Evolutionary conservation across 257 asterid genomes (phyloP).

Genomic region (Schizonepeta tenuifolia): DNA sequence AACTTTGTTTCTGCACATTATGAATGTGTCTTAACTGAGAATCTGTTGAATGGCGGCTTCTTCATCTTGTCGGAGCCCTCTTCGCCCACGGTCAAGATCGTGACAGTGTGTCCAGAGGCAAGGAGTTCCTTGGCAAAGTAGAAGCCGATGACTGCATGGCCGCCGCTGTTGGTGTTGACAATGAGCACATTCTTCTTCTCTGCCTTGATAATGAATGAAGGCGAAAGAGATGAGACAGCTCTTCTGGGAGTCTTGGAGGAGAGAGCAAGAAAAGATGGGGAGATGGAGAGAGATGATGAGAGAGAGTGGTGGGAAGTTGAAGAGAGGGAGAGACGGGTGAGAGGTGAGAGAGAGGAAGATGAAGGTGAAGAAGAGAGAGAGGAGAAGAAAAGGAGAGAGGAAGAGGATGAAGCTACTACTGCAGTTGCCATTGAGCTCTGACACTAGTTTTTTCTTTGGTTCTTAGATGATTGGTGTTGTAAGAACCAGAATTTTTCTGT

Average conservation of each 20-base stretch:
- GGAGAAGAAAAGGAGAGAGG: constrained; percentile 48
- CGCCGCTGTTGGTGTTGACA: constrained; percentile 89
- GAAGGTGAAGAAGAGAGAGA: constrained; percentile 47
- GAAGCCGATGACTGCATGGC: constrained; percentile 92
- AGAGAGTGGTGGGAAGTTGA: constrained; percentile 42
- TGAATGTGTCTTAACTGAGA: constrained; percentile 57
- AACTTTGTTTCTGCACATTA: not conserved
- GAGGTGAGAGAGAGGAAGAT: constrained; percentile 47
- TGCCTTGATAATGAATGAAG: constrained; percentile 56
- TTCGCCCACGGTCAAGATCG: constrained; percentile 82
- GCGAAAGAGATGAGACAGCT: constrained; percentile 28
- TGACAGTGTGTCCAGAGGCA: constrained; percentile 74
- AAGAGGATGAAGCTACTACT: constrained; percentile 52
- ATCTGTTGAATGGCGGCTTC: constrained; percentile 95
- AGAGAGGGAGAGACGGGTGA: constrained; percentile 46
- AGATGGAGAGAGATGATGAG: constrained; percentile 61
- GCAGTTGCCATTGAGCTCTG: constrained; percentile 67
- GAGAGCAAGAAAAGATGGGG: constrained; percentile 49
- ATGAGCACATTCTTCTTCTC: constrained; percentile 87
- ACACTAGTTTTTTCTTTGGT: constrained; percentile 1
- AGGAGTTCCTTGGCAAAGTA: constrained; percentile 90
- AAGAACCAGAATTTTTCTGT: constrained; percentile 23
- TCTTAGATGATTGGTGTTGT: constrained; percentile 24
- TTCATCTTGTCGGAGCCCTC: constrained; percentile 97
- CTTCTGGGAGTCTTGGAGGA: constrained; percentile 38